A percentile compares a stretch with the other conserved stretches of the same genome.
These are phyloP conservation scores for Silene noctiflora DNA, from an alignment of 179 eudicot species.

Conservation along the genomic window DNA sequence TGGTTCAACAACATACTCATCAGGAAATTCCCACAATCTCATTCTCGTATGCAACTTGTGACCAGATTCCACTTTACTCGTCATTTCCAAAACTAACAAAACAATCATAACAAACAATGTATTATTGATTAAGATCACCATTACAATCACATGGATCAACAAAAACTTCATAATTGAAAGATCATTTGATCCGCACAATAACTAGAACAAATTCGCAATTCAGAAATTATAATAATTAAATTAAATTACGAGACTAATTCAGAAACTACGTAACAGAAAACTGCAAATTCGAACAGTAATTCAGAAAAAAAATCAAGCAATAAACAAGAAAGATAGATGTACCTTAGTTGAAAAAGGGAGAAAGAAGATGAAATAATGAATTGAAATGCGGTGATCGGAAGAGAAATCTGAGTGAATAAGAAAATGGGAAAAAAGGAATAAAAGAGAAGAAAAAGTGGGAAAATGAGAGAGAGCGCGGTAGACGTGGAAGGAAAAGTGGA, in stretches of 20 bases:
- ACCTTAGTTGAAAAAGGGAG: not conserved
- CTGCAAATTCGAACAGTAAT: not conserved
- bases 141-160: too few relatives aligned
- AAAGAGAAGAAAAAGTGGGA: not conserved
- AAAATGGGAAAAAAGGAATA: not conserved
- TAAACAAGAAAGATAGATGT: not conserved
- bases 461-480: not conserved
- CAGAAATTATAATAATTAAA: too few relatives aligned
- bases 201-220: not conserved
- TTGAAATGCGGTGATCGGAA: not conserved
- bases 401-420: not conserved
- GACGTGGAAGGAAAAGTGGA: not conserved
- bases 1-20: constrained; percentile 82
- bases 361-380: too few relatives aligned
- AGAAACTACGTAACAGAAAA: not conserved
- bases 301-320: not conserved
- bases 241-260: not conserved
- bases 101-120: not conserved
- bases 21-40: constrained; percentile 93
- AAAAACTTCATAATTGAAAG: too few relatives aligned
- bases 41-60: constrained; percentile 63
- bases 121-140: not conserved
- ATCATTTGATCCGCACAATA: not conserved
- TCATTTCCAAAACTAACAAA: constrained; percentile 24
- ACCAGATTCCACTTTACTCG: constrained; percentile 54